These are phyloP conservation scores for Lentinula detonsa DNA, from an alignment of 768 basidiomycete genomes.

Conservation along the genomic window DNA sequence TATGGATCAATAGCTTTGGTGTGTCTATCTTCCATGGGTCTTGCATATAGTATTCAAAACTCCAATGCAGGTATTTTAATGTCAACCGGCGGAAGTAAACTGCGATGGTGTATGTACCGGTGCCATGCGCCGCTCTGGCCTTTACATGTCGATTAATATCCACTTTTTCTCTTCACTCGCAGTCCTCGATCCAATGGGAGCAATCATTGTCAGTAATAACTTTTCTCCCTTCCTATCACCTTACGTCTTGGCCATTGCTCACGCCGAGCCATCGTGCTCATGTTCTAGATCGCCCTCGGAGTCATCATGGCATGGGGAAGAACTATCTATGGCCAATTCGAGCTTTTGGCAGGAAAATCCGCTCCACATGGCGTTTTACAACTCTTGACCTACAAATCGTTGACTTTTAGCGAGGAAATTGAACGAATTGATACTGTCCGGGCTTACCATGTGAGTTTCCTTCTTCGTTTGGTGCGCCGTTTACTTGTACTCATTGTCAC, in stretches of 20 bases:
- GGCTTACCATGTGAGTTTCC: conserved; percentile 69
- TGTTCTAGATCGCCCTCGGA: conserved; percentile 59
- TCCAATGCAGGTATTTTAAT: conserved; percentile 60
- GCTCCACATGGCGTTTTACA: conserved; percentile 90
- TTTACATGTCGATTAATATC: not conserved
- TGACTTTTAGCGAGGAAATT: conserved; percentile 85
- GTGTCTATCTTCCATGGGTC: conserved; percentile 11
- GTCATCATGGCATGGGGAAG: conserved; percentile 74
- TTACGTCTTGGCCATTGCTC: conserved; percentile 2
- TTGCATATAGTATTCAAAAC: not conserved
- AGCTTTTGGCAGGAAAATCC: conserved; percentile 84
- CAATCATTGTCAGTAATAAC: conserved; percentile 51
- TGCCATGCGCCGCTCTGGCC: not conserved
- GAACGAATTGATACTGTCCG: conserved; percentile 86
- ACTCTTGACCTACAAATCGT: conserved; percentile 87
- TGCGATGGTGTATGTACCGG: conserved; percentile 60
- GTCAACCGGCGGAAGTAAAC: conserved; percentile 76
- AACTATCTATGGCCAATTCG: conserved; percentile 79
- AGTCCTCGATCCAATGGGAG: conserved; percentile 78
- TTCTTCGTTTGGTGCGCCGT: not conserved
- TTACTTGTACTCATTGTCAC: not conserved
- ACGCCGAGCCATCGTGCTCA: conserved; percentile 2
- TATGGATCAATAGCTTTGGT: conserved; percentile 82
- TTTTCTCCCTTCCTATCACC: conserved; percentile 5
- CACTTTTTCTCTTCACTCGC: conserved; percentile 14